phyloP scores from a whole-genome alignment of 2,329 filamentous ascomycete species.

The Aspergillus bombycis region DNA sequence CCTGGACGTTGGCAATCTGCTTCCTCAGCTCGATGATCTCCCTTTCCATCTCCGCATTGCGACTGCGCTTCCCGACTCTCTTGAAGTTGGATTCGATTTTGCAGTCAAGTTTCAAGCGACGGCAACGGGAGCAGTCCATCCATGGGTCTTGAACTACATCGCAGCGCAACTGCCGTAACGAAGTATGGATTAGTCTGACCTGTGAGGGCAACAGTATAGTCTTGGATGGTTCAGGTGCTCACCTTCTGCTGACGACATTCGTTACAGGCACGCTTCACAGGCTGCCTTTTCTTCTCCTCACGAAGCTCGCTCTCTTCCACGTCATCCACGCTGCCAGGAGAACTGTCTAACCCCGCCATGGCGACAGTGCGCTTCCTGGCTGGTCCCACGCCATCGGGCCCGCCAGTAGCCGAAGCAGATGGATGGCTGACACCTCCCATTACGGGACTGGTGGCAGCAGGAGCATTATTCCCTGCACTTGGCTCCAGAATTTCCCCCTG shows the following conservation, averaged over 20 bases:
- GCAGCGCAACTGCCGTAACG: slow-evolving; percentile 60
- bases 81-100: slow-evolving; percentile 72
- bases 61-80: slow-evolving; percentile 66
- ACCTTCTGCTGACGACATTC: slow-evolving; percentile 73
- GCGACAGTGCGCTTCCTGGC: slow-evolving; percentile 48
- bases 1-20: slow-evolving; percentile 46
- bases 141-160: slow-evolving; percentile 69
- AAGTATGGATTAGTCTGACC: not conserved
- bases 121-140: slow-evolving; percentile 63
- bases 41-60: slow-evolving; percentile 67
- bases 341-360: slow-evolving; percentile 50
- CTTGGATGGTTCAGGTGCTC: slow-evolving; percentile 19
- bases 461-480: slow-evolving; percentile 38
- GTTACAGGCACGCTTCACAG: slow-evolving; percentile 67
- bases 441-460: slow-evolving; percentile 39
- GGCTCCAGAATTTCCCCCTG: slow-evolving; percentile 30
- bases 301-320: slow-evolving; percentile 47
- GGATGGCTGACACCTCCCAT: slow-evolving; percentile 40
- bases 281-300: slow-evolving; percentile 49
- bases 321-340: slow-evolving; percentile 51
- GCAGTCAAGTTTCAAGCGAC: slow-evolving; percentile 64
- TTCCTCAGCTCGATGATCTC: slow-evolving; percentile 56
- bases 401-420: slow-evolving; percentile 30
- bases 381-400: slow-evolving; percentile 33
- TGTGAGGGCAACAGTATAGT: not conserved